Base-by-base conservation (phyloP, 768 basidiomycete species). In the Strobilomyces echinocephalus region DNA sequence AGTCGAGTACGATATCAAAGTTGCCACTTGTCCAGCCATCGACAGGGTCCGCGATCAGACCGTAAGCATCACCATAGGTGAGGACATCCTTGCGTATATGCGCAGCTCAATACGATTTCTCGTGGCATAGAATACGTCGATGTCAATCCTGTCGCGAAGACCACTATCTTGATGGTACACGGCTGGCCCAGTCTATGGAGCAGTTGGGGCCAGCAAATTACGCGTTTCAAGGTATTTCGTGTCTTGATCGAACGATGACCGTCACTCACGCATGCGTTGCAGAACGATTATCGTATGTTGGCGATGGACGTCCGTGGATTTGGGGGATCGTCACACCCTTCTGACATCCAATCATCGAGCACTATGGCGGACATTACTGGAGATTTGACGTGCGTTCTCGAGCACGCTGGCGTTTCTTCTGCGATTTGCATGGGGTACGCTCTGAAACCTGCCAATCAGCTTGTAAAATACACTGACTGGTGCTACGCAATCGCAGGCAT, bases 151-250 rank as follows among this genome's bases (percentile, higher is more conserved):
- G 56, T 53, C 0, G 79, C 79, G 4, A 66, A 76, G 26, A 73
- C 68, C 14, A 79, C 82, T 0, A 68, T 89, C 3, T 45, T 90
- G 30, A 76, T 90, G 76, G 81, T 89, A 0, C 88, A 90, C 60
- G 88, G 88, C 4, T 90, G 88, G 88, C 88, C 88, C 1, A 77
- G 82, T 57, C 65, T 88, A 4, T 90, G 88, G 88, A 84, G 81
- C 50, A 79, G 78, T 18, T 90, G 87, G 88, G 76, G 82, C 34
- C 77, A 77, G 31, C 88, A 90, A 63, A 87, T 90, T 16, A 70
- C 80, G 47, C 78, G 80, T 55, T 84, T 89, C 65, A 67, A 83
- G 72, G 87, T 79, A 57, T 31, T 63, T 56, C 8, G 2, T 18
- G 9, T 7, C 8, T 33, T 16, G 11, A 1, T 5, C 21, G 18